Evolutionary conservation across 495 filamentous ascomycete genomes (phyloP).

Genomic region (Clavariopsis aquatica): DNA sequence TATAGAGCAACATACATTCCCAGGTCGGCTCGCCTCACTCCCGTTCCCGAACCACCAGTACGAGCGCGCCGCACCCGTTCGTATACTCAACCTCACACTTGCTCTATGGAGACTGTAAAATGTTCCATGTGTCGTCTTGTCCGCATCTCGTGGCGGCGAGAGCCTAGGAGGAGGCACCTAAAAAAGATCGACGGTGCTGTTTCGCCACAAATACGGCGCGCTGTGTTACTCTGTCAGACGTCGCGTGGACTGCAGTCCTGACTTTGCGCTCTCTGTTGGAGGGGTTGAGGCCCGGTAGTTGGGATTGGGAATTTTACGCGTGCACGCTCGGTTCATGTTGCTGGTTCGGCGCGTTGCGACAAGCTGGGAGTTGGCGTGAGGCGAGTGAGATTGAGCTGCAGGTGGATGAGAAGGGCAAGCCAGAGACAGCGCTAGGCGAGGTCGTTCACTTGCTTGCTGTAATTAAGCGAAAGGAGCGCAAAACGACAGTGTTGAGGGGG

Average conservation of each 20-base stretch:
- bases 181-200: constrained; percentile 4
- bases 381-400: constrained; percentile 6
- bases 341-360: not conserved
- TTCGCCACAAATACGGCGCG: constrained; percentile 4
- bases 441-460: not conserved
- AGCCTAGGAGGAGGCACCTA: not conserved
- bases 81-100: not conserved
- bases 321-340: not conserved
- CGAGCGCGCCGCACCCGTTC: not conserved
- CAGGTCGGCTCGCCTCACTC: not conserved
- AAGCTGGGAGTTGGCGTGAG: not conserved
- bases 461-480: not conserved
- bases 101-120: not conserved
- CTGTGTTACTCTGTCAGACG: constrained; percentile 1
- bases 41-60: not conserved
- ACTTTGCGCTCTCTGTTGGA: not conserved
- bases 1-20: not conserved
- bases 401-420: constrained; percentile 3
- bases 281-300: constrained; percentile 3
- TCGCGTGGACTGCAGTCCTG: constrained; percentile 6
- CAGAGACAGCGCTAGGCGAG: not conserved
- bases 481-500: not conserved
- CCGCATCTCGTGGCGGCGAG: not conserved
- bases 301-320: not conserved
- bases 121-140: not conserved